Conservation (phyloP, 2,329 filamentous ascomycete genomes). For the Lachnellula hyalina region DNA sequence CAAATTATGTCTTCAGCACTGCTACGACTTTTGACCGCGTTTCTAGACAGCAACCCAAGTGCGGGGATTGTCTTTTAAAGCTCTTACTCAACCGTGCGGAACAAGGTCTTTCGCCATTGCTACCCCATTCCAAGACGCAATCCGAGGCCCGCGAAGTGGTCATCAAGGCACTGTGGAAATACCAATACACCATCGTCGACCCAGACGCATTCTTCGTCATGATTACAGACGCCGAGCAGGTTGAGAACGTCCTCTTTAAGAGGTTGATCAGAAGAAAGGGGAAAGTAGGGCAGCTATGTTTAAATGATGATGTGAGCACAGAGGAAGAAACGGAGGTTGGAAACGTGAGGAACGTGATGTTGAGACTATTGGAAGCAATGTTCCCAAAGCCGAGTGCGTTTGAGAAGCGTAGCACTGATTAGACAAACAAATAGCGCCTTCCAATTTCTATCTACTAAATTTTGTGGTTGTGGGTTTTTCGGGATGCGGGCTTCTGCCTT, state of each 20-base stretch:
- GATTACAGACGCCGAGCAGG: constrained; percentile 40
- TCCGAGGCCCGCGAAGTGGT: constrained; percentile 30
- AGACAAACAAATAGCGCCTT: background rate
- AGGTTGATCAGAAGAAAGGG: constrained; percentile 31
- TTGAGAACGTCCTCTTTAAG: constrained; percentile 34
- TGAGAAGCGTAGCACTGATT: constrained; percentile 2
- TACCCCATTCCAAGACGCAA: constrained; percentile 28
- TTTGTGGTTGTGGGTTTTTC: too few relatives aligned
- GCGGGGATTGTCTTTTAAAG: constrained; percentile 39
- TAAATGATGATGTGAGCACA: constrained; percentile 40
- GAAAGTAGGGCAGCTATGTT: constrained; percentile 36
- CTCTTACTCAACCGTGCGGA: constrained; percentile 34
- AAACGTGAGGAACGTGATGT: constrained; percentile 26
- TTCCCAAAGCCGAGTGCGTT: constrained; percentile 14
- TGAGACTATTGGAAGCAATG: constrained; percentile 34
- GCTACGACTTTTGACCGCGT: constrained; percentile 36
- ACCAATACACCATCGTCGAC: constrained; percentile 37
- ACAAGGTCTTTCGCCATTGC: constrained; percentile 34
- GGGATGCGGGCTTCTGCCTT: too few relatives aligned
- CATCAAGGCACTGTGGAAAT: constrained; percentile 37
- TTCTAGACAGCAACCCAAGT: constrained; percentile 34
- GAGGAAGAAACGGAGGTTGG: constrained; percentile 31
- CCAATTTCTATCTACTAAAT: background rate
- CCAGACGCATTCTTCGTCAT: constrained; percentile 38
- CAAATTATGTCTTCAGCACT: constrained; percentile 35